Base-by-base conservation (phyloP, 139 green algal species). In the Chlamydomonas eustigma region DNA sequence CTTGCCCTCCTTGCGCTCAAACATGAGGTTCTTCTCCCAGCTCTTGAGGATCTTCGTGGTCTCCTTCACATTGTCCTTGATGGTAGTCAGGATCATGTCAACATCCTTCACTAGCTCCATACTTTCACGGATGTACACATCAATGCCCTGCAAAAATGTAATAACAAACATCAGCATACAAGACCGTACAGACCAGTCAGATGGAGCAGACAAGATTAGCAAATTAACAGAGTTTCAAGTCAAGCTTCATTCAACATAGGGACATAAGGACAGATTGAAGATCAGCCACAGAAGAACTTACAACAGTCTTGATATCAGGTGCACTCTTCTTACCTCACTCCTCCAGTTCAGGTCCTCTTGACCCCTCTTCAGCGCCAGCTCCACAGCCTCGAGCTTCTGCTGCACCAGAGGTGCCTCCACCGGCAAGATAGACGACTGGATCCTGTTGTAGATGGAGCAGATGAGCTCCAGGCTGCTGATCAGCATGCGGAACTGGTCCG, bases 1-100 rank as follows among this genome's bases (percentile, higher is more conserved):
- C 82, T 90, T 89, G 58, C 91, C 83, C 24, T 94, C 89, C 83
- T 96, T 97, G 70, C 92, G 86, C 36, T 94, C 90, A 81, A 97
- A 94, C 83, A 96, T 91, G 31, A 91, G 78, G 77, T 94, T 92
- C n/a, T 84, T 81, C 76, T 92, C 85, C 81, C 77, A 83, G 51
- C 30, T 32, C 66, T 73, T 28, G 30, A 88, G 80, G 34, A 94
- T 88, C 51, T 79, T 64, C n/a, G 71, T 51, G 1, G 88, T 93
- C 34, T 85, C 78, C 30, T 75, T 65, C 1, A 96, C 91, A 69
- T 94, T 95, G 70, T 83, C 83, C 84, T 96, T 94, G 81, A 97
- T 89, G 38, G 85, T 90, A 8, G 65, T 80, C 36, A 97, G 86
- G 38, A 92, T 84, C 25, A 78, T 65, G 63, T 92, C 80, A 31